These are phyloP conservation scores for Cladosporium velox DNA, from an alignment of 2,329 filamentous ascomycete species.

Conservation along the genomic window DNA sequence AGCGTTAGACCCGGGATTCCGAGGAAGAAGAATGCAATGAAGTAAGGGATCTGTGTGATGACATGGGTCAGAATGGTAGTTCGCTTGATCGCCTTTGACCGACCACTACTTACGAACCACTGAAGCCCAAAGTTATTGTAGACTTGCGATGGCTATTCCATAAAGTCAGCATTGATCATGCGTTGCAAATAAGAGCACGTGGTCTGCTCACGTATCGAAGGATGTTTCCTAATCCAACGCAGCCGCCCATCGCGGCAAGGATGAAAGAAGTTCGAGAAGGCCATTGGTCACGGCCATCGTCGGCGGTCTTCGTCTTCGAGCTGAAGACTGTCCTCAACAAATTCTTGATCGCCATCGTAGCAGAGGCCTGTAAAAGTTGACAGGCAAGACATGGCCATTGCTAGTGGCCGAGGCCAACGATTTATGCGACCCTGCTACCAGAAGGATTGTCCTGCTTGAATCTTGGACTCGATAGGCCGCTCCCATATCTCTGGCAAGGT, in stretches of 20 bases:
- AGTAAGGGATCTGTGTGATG: neutral
- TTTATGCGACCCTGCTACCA: neutral
- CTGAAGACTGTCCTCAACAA: conserved; percentile 20
- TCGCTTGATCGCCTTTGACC: too few relatives aligned
- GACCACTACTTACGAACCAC: conserved; percentile 53
- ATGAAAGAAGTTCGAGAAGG: conserved; percentile 58
- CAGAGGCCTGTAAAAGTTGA: neutral
- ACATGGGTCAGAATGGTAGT: neutral
- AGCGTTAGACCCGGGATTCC: conserved; percentile 59
- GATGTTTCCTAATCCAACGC: conserved; percentile 58
- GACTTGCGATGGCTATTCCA: conserved; percentile 53
- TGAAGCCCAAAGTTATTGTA: conserved; percentile 63
- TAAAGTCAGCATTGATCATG: neutral
- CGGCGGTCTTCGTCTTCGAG: conserved; percentile 30
- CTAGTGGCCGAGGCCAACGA: neutral
- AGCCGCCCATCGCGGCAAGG: conserved; percentile 61
- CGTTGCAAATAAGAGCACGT: neutral
- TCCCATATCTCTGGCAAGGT: neutral
- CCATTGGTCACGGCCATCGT: conserved; percentile 56
- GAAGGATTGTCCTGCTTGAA: conserved; percentile 5
- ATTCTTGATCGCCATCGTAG: conserved; percentile 18
- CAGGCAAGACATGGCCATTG: neutral
- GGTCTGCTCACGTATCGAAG: conserved; percentile 14
- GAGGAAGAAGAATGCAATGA: conserved; percentile 53
- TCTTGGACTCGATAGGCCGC: conserved; percentile 1